phyloP scores from a whole-genome alignment of 2,329 filamentous ascomycete genomes.

The Xylaria sp. region DNA sequence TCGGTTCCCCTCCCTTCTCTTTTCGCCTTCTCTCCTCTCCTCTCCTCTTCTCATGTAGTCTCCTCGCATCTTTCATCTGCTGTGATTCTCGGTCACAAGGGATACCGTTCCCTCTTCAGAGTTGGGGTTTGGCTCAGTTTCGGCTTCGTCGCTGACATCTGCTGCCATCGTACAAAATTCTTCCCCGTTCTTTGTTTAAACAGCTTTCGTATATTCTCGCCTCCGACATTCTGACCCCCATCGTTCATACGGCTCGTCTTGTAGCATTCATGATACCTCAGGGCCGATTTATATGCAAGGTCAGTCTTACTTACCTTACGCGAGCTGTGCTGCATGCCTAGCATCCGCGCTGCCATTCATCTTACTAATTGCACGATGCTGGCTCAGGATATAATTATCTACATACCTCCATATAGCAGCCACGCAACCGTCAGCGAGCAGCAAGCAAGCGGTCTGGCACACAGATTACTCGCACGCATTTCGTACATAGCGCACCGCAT shows the following conservation, averaged over 20 bases:
- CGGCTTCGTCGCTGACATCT: slow-evolving; percentile 17
- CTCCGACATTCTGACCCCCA: slow-evolving; percentile 12
- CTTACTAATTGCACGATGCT: slow-evolving; percentile 16
- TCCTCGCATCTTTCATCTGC: slow-evolving; percentile 10
- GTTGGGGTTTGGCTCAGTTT: slow-evolving; percentile 11
- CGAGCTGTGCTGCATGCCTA: slow-evolving; percentile 18
- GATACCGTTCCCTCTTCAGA: slow-evolving; percentile 16
- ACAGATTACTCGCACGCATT: slow-evolving; percentile 14
- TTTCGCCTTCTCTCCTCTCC: slow-evolving; percentile 4
- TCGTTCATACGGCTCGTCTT: slow-evolving; percentile 9
- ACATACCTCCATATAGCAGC: slow-evolving; percentile 9
- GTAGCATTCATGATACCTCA: slow-evolving; percentile 21
- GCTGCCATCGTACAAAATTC: slow-evolving; percentile 26
- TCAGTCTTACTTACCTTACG: slow-evolving; percentile 7
- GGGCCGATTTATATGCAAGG: slow-evolving; percentile 13
- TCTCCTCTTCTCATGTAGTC: slow-evolving; percentile 7
- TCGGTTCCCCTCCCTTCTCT: slow-evolving; percentile 10
- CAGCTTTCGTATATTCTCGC: slow-evolving; percentile 18
- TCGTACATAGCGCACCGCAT: slow-evolving; percentile 25
- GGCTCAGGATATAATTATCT: slow-evolving; percentile 11
- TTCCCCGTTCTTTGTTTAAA: slow-evolving; percentile 22
- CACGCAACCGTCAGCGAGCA: slow-evolving; percentile 15
- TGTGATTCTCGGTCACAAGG: slow-evolving; percentile 16
- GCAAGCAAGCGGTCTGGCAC: slow-evolving; percentile 14
- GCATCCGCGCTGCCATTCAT: slow-evolving; percentile 12